Base-by-base conservation (phyloP, 1,284 basidiomycete genomes). In the Stygiomarasmius scandens region DNA sequence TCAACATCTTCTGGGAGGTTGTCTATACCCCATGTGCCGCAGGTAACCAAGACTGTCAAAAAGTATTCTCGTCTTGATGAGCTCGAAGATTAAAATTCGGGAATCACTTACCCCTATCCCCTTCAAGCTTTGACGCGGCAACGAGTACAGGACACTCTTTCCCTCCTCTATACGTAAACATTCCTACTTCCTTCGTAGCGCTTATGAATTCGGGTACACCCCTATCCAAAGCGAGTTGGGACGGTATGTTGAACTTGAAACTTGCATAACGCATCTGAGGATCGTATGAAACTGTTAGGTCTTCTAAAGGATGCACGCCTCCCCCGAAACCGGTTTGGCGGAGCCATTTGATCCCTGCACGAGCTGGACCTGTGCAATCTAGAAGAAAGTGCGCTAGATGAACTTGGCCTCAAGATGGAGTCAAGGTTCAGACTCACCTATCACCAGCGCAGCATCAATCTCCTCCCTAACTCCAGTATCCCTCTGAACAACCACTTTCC, bases 301-400 rank as follows among this genome's bases (percentile, higher is more conserved):
- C 44, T 23, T 60, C 47, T 12, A 69, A 55, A 2, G 62, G 56
- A 19, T 64, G 46, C 10, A 46, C 55, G 10, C 60, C 49, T 1
- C 54, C 52, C 1, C 62, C 61, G 41, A 58, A 65, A 0, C 61
- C 62, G 11, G 54, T 24, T 5, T 54, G 54, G 41, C 51, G 52
- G 0, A 70, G 63, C 61, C 64, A 65, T 38, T 66, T 64, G n/a
- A 64, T 25, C 11, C 67, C 67, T 3, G 57, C 61, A 29, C 63
- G 59, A 4, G 66, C 55, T 24, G 60, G 50, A 11, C 68, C 67
- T 3, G 67, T 68, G 44, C 66, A 67, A 55, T 70, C 67, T 66
- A 34, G 29, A 46, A 51, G 36, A 27, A 51, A 25, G 14, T 43
- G 19, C 11, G 9, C 49, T 12, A 5, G 12, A 5, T 5, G 11